phyloP scores from a whole-genome alignment of 2,329 filamentous ascomycete species.

The Emmonsia crescens region DNA sequence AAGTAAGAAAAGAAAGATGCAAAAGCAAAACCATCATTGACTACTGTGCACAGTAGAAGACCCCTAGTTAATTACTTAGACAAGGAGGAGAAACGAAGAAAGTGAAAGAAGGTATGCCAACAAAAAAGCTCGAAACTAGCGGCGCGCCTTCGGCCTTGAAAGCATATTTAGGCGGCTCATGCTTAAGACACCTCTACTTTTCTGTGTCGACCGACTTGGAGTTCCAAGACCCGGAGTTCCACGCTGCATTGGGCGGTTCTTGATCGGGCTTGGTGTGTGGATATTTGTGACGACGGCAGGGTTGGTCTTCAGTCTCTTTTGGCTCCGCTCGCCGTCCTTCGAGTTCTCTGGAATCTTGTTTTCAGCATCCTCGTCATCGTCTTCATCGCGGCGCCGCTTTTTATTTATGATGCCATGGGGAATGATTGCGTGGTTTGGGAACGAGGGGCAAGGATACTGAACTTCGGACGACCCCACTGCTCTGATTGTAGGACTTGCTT shows the following conservation, averaged over 20 bases:
- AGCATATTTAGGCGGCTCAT: slow-evolving; percentile 40
- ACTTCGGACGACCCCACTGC: slow-evolving; percentile 27
- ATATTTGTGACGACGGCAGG: slow-evolving; percentile 15
- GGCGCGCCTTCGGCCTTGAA: slow-evolving; percentile 34
- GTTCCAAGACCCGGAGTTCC: slow-evolving; percentile 15
- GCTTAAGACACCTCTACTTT: slow-evolving; percentile 27
- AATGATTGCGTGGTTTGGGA: slow-evolving; percentile 26
- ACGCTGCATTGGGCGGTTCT: slow-evolving; percentile 12
- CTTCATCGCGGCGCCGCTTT: slow-evolving; percentile 27
- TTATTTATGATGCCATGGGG: slow-evolving; percentile 32
- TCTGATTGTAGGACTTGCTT: slow-evolving; percentile 28
- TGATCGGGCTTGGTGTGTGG: slow-evolving; percentile 25
- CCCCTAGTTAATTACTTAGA: neutral
- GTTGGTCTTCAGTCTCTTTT: slow-evolving; percentile 25
- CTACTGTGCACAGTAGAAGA: neutral
- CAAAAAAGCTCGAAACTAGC: slow-evolving; percentile 11
- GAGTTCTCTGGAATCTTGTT: slow-evolving; percentile 23
- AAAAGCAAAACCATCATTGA: neutral
- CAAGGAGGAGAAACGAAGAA: neutral
- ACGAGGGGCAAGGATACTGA: slow-evolving; percentile 10
- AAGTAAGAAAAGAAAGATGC: neutral
- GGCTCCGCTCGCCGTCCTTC: slow-evolving; percentile 20
- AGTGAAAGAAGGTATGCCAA: neutral
- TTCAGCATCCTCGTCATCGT: slow-evolving; percentile 24
- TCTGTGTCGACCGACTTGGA: slow-evolving; percentile 16